Percentiles rank a stretch among this genome's conserved stretches.
Evolutionary conservation across 345 rosid genomes (phyloP).

Genomic region (Angophora floribunda): DNA sequence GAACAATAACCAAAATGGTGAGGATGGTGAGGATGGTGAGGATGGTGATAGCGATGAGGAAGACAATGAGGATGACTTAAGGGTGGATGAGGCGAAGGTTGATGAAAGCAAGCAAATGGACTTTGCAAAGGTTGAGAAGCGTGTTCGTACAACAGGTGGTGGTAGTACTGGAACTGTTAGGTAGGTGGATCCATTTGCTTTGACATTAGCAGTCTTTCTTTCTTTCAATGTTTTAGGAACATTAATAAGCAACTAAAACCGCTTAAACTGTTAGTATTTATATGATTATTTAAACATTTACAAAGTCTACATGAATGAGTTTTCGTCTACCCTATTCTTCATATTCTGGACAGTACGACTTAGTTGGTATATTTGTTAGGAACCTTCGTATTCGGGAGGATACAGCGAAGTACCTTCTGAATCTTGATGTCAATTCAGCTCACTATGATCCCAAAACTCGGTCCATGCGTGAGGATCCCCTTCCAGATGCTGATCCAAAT

Average conservation of each 20-base stretch:
- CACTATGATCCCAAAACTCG: conserved; percentile 67
- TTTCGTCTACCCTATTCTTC: neutral
- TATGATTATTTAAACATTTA: neutral
- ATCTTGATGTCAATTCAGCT: conserved; percentile 65
- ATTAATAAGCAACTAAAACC: neutral
- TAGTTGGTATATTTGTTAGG: conserved; percentile 1
- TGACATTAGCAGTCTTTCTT: neutral
- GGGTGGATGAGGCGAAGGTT: conserved; percentile 86
- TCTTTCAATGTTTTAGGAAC: neutral
- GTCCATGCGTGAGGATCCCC: conserved; percentile 83
- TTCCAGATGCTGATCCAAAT: conserved; percentile 75
- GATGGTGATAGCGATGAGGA: conserved; percentile 69
- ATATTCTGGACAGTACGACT: neutral
- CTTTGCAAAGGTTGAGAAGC: conserved; percentile 94
- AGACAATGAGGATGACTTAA: conserved; percentile 65
- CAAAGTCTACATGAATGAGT: neutral
- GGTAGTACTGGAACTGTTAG: conserved; percentile 98
- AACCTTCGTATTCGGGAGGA: conserved; percentile 49
- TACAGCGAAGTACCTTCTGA: conserved; percentile 53
- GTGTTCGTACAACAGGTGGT: conserved; percentile 95
- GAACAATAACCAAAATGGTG: conserved; percentile 35
- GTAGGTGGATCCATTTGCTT: conserved; percentile 6
- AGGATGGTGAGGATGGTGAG: conserved; percentile 45
- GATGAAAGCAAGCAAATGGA: conserved; percentile 96
- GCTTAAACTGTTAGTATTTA: neutral